phyloP scores from a whole-genome alignment of 768 basidiomycete genomes.

The Tremella mesenterica region DNA sequence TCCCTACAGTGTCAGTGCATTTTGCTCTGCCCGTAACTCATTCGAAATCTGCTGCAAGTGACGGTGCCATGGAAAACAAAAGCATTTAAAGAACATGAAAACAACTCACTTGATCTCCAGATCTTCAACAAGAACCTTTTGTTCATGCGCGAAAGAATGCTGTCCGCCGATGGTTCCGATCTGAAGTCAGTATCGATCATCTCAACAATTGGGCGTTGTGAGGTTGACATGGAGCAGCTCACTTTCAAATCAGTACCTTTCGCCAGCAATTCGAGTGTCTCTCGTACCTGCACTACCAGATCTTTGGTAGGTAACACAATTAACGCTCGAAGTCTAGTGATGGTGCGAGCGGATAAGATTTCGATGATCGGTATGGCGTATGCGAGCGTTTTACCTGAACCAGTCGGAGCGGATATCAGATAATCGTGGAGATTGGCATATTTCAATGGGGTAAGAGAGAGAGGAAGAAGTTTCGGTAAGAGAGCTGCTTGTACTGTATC shows the following conservation, averaged over 20 bases:
- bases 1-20: slow-evolving; percentile 48
- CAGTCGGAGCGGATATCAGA: slow-evolving; percentile 93
- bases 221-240: slow-evolving; percentile 8
- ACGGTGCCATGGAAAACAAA: too few species aligned
- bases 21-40: background rate
- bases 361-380: slow-evolving; percentile 89
- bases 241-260: slow-evolving; percentile 86
- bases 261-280: slow-evolving; percentile 75
- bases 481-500: slow-evolving; percentile 74
- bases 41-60: too few species aligned
- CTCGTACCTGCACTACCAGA: slow-evolving; percentile 80
- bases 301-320: slow-evolving; percentile 90
- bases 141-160: slow-evolving; percentile 87
- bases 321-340: slow-evolving; percentile 78
- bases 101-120: slow-evolving; percentile 50
- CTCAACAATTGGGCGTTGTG: background rate
- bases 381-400: slow-evolving; percentile 95
- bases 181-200: slow-evolving; percentile 31
- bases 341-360: slow-evolving; percentile 62
- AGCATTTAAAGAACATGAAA: background rate
- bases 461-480: slow-evolving; percentile 66
- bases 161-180: slow-evolving; percentile 82
- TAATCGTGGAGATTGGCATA: slow-evolving; percentile 68
- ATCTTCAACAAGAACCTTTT: slow-evolving; percentile 65
- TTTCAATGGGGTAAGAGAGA: slow-evolving; percentile 50